Base-by-base conservation (phyloP, 495 filamentous ascomycete species). In the Daldinia concentrica region DNA sequence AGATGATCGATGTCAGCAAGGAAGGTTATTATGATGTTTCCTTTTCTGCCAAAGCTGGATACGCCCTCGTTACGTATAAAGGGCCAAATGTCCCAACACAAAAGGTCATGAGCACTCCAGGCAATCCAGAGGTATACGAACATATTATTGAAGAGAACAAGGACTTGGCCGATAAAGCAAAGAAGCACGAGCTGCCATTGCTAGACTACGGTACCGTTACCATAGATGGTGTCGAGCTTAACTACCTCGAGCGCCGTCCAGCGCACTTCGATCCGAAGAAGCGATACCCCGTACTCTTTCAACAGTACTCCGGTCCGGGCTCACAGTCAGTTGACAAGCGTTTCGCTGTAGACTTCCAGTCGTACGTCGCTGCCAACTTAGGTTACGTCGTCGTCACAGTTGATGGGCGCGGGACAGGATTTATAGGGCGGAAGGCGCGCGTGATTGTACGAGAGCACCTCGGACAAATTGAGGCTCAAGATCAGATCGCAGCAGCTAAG, bases 321-420 rank as follows among this genome's bases (percentile, higher is more conserved):
- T 97, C 93, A 19, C 95, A 99, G 77, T 86, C 84, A 0, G 95
- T 99, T 1, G 82, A 90, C 68, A 94, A 95, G 79, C 87, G 80
- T 57, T 98, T 97, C 79, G 79, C 74, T 1, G 89, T 98, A 51
- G 93, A 98, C 76, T 99, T 94, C 77, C 94, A 98, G 78, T 87
- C 93, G 0, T 98, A 95, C 77, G 80, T 98, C 51, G 93, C 95
- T 32, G 92, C 92, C 4, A 89, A 81, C 26, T 85, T 99, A 0
- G 94, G 93, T n/a, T 98, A 98, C 81, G 86, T 99, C 60, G 95
- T 97, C 43, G 92, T 99, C 34, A 98, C 96, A 0, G 90, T 99
- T 19, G 95, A 99, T 79, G 93, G 92, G 12, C 89, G 95, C 51
- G 95, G 95, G 39, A 98, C 96, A 0, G 95, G 95, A 15, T 97